Percentiles rank a stretch among this genome's conserved stretches.
Conservation (phyloP, 2,329 filamentous ascomycete species). For the Xylariales sp. region DNA sequence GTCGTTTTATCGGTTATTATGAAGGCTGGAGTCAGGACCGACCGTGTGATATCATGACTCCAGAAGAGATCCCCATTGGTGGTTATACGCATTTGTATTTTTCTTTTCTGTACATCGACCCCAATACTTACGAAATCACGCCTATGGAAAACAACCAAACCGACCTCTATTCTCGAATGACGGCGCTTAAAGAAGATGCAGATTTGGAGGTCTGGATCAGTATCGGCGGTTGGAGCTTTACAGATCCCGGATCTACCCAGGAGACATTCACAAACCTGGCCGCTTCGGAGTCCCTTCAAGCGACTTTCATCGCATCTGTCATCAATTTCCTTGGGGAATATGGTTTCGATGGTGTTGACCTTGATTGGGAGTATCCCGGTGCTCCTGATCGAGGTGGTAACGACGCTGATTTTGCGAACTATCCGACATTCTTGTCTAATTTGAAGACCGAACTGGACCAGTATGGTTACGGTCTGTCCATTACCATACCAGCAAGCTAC, state of each 20-base stretch:
- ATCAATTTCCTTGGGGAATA: constrained; percentile 17
- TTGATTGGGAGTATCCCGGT: constrained; percentile 16
- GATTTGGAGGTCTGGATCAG: constrained; percentile 27
- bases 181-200: constrained; percentile 20
- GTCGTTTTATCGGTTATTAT: constrained; percentile 33
- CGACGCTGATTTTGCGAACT: constrained; percentile 11
- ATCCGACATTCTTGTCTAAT: constrained; percentile 35
- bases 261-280: constrained; percentile 20
- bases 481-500: constrained; percentile 7
- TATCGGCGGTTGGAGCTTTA: constrained; percentile 38
- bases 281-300: constrained; percentile 5
- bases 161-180: constrained; percentile 19
- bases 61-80: constrained; percentile 34
- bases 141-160: constrained; percentile 18
- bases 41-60: constrained; percentile 21
- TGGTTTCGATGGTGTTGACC: constrained; percentile 14
- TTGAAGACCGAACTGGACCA: constrained; percentile 12
- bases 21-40: constrained; percentile 19
- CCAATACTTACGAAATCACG: constrained; percentile 19
- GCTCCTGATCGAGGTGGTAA: constrained; percentile 13
- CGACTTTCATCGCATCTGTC: constrained; percentile 15
- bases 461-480: constrained; percentile 3
- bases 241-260: constrained; percentile 21
- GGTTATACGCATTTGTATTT: constrained; percentile 31
- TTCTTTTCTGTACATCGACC: constrained; percentile 28